Base-by-base conservation (phyloP, 2,329 filamentous ascomycete species). In the Stemphylium lycopersici region DNA sequence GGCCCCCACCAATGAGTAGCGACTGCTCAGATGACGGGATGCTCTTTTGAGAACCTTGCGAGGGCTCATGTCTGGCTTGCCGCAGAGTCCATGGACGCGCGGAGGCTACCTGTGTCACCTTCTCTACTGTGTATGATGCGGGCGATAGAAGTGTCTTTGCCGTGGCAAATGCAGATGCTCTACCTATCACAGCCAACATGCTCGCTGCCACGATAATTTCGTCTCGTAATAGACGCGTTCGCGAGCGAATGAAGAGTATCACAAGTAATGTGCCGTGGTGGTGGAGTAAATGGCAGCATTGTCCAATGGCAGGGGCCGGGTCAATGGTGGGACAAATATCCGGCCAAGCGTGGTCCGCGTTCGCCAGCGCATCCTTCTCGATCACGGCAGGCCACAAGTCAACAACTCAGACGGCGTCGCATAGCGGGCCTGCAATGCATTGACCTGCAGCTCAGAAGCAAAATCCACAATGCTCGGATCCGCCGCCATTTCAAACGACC, bases 351-450 rank as follows among this genome's bases (percentile, higher is more conserved):
- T 54, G 49, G 62, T 55, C 40, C 55, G 59, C 56, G 45, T 52
- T 54, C 36, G 69, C 66, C 69, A 73, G 59, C 71, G 62, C 69
- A 72, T 70, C 61, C 50, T 50, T 55, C 63, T 64, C 65, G 63
- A 68, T 65, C 69, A 71, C 69, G 44, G 66, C 71, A 71, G 68
- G 66, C 70, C 65, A 67, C 66, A 63, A 63, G 59, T 66, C 57
- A 68, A 68, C 68, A 65, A 62, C 63, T 66, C 66, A 64, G 61
- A 69, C 66, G 48, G 63, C 60, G 63, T 60, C 62, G 67, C 64
- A 66, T 68, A 68, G 65, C 67, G 65, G 56, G 58, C 61, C 71
- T 73, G 70, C 72, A 74, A 73, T 74, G 71, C 72, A 74, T 68
- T 70, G 68, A 71, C 66, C 63, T 72, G 70, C 68, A 72, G 69